Evolutionary conservation across 208 protist species (phyloP).

Genomic region (Trypanosoma cruzi): DNA sequence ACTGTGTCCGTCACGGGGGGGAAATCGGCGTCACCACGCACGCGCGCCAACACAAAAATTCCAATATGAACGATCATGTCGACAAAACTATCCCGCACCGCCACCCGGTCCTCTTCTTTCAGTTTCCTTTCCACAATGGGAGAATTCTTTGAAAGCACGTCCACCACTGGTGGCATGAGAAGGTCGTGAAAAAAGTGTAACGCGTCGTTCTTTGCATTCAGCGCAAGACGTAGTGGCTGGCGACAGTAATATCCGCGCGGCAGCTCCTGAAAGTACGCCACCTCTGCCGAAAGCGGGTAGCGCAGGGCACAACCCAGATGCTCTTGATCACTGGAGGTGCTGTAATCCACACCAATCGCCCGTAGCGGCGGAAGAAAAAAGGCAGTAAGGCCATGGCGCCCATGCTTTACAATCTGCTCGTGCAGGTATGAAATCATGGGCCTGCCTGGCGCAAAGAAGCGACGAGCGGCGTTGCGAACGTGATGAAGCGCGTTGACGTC

Average conservation of each 20-base stretch:
- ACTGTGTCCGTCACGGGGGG: not conserved
- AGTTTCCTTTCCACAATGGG: not conserved
- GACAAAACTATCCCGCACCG: slow-evolving; percentile 32
- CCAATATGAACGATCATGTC: slow-evolving; percentile 49
- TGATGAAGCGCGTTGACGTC: slow-evolving; percentile 26
- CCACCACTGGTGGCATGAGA: slow-evolving; percentile 12
- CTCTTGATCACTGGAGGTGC: slow-evolving; percentile 30
- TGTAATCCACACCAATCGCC: slow-evolving; percentile 69
- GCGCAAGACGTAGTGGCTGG: slow-evolving; percentile 32
- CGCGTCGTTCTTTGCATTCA: slow-evolving; percentile 37
- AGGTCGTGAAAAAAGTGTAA: slow-evolving; percentile 34
- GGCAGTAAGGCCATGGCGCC: slow-evolving; percentile 46
- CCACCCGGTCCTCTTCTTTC: slow-evolving; percentile 7
- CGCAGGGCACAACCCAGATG: slow-evolving; percentile 35
- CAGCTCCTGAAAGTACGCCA: slow-evolving; percentile 59
- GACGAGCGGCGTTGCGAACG: slow-evolving; percentile 32
- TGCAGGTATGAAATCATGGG: slow-evolving; percentile 41
- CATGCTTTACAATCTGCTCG: slow-evolving; percentile 41
- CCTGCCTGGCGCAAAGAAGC: slow-evolving; percentile 19
- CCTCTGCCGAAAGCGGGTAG: slow-evolving; percentile 35
- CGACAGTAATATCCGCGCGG: slow-evolving; percentile 47
- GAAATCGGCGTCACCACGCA: slow-evolving; percentile 4
- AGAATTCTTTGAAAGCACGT: not conserved
- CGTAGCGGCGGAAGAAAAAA: slow-evolving; percentile 72
- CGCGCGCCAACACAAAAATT: slow-evolving; percentile 29